These are phyloP conservation scores for Diplosphaera chodatii DNA, from an alignment of 139 green algal species.

Conservation along the genomic window DNA sequence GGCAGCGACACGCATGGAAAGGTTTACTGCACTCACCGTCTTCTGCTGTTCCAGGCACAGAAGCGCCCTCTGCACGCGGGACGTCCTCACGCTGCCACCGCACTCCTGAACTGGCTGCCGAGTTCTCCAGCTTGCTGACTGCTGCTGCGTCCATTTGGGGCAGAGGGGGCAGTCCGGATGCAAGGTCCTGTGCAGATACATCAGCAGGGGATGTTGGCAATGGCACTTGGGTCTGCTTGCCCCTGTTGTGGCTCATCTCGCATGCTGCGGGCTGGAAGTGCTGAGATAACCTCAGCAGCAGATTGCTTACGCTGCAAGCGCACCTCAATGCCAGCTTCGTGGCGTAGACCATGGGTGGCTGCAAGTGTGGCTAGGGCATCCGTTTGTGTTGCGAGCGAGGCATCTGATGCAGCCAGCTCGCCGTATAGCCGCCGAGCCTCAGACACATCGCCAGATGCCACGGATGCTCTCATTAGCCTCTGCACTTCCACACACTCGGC, in stretches of 20 bases:
- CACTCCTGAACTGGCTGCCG: constrained; percentile 1
- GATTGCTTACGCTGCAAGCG: too few relatives aligned
- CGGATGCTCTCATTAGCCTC: constrained; percentile 15
- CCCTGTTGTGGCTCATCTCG: too few relatives aligned
- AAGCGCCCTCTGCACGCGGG: background rate
- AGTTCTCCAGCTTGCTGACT: constrained; percentile 48
- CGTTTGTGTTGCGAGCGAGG: background rate
- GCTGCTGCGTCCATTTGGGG: constrained; percentile 17
- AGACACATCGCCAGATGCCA: background rate
- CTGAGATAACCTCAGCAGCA: too few relatives aligned
- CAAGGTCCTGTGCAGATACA: background rate
- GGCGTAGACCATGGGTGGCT: background rate
- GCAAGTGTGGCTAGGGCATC: background rate
- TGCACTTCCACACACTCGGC: constrained; percentile 10
- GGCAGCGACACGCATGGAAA: too few relatives aligned
- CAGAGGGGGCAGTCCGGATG: constrained; percentile 1
- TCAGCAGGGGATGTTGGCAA: too few relatives aligned
- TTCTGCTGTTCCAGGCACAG: background rate
- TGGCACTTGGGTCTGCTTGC: too few relatives aligned
- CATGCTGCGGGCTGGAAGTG: too few relatives aligned
- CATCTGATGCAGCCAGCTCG: constrained; percentile 29
- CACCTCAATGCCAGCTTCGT: background rate
- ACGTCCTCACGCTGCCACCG: background rate
- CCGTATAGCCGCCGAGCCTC: constrained; percentile 9
- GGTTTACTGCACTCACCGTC: too few relatives aligned